Base-by-base conservation (phyloP, 495 filamentous ascomycete genomes). In the Xylaria intraflava region DNA sequence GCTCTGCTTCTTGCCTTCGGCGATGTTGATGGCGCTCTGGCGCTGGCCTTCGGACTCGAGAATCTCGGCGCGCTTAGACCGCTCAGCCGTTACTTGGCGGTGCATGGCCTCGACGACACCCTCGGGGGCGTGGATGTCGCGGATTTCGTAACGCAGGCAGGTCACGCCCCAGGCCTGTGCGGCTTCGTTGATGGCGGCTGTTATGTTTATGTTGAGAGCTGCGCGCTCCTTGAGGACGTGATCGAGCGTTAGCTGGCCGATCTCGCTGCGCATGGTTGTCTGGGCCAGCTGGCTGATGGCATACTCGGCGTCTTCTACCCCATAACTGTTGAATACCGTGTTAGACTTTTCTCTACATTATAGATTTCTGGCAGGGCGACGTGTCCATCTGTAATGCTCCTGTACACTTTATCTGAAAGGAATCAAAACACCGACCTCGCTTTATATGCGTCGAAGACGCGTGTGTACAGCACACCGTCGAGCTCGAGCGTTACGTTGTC, bases 211-310 rank as follows among this genome's bases (percentile, higher is more conserved):
- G 75, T 98, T 98, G 51, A 98, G 86, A 2, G 86, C 87, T 2
- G 91, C 86, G 47, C 93, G 89, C 78, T 98, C 93, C 65, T 96
- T 95, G 20, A 98, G 79, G 35, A 98, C 93, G 73, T 97, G 91
- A 71, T 98, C 93, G 61, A 98, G 86, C 0, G 91, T 88, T 16
- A 98, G 80, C 62, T 96, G 90, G 55, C 93, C 93, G 65, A 98
- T 98, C 69, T 98, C 93, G 51, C 86, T 90, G 55, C 93, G 90
- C 93, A 98, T 98, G 0, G 93, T 98, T 2, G 93, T 98, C 70
- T 98, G 93, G 2, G 93, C 93, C 16, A 98, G 85, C 62, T 98
- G 93, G 17, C 88, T 90, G 74, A 98, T 97, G 65, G 93, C 93
- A 71, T 97, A 98, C 67, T 97, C 94, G 54, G 93, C 93, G 65